Percentiles rank a stretch among this genome's conserved stretches.
Conservation (phyloP, 73 alveolate genomes). For the Tetrahymena thermophila region DNA sequence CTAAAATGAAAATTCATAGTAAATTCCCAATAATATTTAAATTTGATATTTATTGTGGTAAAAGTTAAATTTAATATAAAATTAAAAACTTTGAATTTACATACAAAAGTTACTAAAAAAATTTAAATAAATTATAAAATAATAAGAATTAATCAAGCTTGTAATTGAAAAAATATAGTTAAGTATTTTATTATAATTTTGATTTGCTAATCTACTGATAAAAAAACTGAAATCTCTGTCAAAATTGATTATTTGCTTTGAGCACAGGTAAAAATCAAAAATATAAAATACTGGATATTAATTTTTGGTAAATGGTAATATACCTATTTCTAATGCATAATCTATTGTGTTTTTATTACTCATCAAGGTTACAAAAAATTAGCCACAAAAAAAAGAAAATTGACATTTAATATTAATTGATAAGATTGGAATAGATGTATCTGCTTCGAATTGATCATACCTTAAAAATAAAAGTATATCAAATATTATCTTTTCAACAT, state of each 20-base stretch:
- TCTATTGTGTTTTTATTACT: neutral
- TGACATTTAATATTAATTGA: neutral
- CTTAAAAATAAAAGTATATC: no score
- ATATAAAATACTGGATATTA: neutral
- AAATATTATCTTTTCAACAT: no score
- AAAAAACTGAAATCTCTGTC: neutral
- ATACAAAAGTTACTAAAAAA: neutral
- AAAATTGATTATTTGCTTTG: neutral
- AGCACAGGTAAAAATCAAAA: no score
- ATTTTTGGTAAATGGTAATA: no score
- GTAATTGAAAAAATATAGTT: neutral
- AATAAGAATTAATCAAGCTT: neutral
- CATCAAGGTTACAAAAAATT: neutral
- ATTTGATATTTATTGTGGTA: neutral
- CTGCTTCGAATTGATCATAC: no score
- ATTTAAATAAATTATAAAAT: no score
- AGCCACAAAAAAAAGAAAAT: neutral
- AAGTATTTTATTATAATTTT: neutral
- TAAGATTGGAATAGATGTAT: neutral
- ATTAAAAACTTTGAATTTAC: neutral
- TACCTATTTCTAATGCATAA: no score
- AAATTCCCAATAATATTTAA: neutral
- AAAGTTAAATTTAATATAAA: no score
- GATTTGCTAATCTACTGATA: neutral
- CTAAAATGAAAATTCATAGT: neutral